Evolutionary conservation across 768 basidiomycete genomes (phyloP), one percentile per base, ranked within the genome.

Genomic region (Hygrophorus russula): DNA sequence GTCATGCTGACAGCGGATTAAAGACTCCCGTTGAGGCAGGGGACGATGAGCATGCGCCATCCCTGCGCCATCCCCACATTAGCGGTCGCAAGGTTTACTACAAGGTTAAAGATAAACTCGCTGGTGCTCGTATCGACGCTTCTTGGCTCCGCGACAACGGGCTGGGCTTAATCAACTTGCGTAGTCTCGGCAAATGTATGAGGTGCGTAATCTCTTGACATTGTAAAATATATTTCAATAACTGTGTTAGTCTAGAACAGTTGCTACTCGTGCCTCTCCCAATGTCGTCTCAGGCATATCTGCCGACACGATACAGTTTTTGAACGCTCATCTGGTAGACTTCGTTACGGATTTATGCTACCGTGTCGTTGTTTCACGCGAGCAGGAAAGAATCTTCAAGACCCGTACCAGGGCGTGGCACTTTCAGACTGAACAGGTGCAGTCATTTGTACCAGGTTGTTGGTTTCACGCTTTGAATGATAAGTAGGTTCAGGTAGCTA

Each of bases 351-450:
- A 71, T 30, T 42, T 76, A 0, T 59, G 80, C 2, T 69, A 73
- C 43, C 67, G 65, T 28, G 64, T 70, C 15, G 68, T 83, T 34
- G 61, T 73, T 5, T 61, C 69, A 30, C 72, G 73, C 33, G 79
- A 82, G 51, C 72, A 78, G 45, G 82, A 82, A 50, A 57, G 64
- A 42, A 58, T 61, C 27, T 54, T 80, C 53, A 84, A 83, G 59
- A 62, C 64, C 32, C 69, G 70, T 14, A 73, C 73, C 37, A 80
- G 73, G 51, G 78, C 68, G 5, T 86, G 82, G 79, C 63, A 68
- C 37, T 42, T 65, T 2, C 63, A 64, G 10, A 59, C 58, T 36
- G 64, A 66, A 24, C 63, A 45, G 24, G 31, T 38, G 14, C 9
- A 28, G n/a, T 36, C 6, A 2, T 14, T 42, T n/a, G n/a, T n/a